phyloP scores from a whole-genome alignment of 495 filamentous ascomycete genomes.

The Xylaria sp. region DNA sequence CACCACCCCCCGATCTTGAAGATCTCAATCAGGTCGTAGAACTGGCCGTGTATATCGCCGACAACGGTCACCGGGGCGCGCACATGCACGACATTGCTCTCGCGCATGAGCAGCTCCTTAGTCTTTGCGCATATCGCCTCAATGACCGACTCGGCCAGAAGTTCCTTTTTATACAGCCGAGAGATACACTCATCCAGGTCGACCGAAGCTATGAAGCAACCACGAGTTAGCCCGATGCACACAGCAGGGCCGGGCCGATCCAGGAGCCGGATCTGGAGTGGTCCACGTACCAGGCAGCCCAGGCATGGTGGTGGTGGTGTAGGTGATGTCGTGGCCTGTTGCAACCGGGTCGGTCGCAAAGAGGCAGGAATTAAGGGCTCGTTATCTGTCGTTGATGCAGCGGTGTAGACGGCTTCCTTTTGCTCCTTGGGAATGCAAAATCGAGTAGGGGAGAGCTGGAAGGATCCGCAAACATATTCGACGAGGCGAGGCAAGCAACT shows the following conservation, averaged over 20 bases:
- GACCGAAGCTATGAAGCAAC: constrained; percentile 73
- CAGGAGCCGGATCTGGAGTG: neutral
- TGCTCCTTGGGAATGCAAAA: constrained; percentile 42
- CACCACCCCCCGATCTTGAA: constrained; percentile 97
- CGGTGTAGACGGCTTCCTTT: constrained; percentile 36
- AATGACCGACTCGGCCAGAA: constrained; percentile 96
- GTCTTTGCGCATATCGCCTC: constrained; percentile 99
- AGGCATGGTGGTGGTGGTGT: constrained; percentile 76
- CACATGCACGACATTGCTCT: constrained; percentile 99
- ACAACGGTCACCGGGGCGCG: constrained; percentile 97
- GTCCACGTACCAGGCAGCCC: constrained; percentile 78
- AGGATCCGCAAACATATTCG: constrained; percentile 47
- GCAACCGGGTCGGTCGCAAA: constrained; percentile 21
- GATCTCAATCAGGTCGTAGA: constrained; percentile 98
- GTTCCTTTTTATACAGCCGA: constrained; percentile 92
- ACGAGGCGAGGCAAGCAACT: constrained; percentile 32
- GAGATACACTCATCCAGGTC: constrained; percentile 98
- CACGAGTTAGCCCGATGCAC: constrained; percentile 25
- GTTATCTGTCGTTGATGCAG: neutral
- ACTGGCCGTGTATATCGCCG: constrained; percentile 98
- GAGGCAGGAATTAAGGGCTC: constrained; percentile 29
- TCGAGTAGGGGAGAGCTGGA: constrained; percentile 38
- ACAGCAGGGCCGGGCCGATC: constrained; percentile 8
- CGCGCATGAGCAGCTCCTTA: constrained; percentile 97
- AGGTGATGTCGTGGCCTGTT: constrained; percentile 14